Evolutionary conservation across 2,329 filamentous ascomycete species (phyloP).

Genomic region (Nigrograna mackinnonii): DNA sequence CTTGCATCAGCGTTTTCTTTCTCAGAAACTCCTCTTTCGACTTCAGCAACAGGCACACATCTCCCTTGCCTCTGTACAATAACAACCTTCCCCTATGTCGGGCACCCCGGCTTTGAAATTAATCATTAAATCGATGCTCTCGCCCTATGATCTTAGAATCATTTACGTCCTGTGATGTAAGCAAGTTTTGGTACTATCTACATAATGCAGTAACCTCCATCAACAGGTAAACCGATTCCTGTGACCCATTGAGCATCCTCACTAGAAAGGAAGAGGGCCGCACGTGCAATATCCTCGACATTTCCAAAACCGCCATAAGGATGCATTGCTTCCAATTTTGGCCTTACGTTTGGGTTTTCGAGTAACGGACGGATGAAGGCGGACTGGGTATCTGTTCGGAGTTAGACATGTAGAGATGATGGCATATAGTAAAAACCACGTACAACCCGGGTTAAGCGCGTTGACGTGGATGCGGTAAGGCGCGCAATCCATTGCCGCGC

Average conservation of each 20-base stretch:
- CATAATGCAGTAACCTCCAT: slow-evolving; percentile 48
- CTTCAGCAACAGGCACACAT: too few relatives aligned
- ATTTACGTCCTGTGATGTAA: too few relatives aligned
- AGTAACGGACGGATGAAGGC: slow-evolving; percentile 27
- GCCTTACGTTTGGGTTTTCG: slow-evolving; percentile 6
- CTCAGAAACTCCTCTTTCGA: too few relatives aligned
- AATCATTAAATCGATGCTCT: too few relatives aligned
- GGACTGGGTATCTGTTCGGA: slow-evolving; percentile 21
- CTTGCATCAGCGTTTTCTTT: too few relatives aligned
- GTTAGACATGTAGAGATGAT: not conserved
- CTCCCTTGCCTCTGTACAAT: too few relatives aligned
- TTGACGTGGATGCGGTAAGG: slow-evolving; percentile 55
- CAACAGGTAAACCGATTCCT: slow-evolving; percentile 48
- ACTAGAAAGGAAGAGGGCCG: slow-evolving; percentile 51
- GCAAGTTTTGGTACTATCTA: too few relatives aligned
- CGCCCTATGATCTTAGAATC: too few relatives aligned
- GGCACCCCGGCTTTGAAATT: too few relatives aligned
- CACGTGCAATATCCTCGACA: slow-evolving; percentile 36
- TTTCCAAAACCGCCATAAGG: slow-evolving; percentile 34
- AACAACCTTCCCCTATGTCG: too few relatives aligned
- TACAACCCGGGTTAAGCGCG: slow-evolving; percentile 57
- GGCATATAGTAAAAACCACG: slow-evolving; percentile 13
- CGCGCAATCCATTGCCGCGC: slow-evolving; percentile 56
- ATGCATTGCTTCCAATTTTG: slow-evolving; percentile 20
- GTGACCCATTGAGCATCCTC: slow-evolving; percentile 53